Percentiles rank a stretch among this genome's conserved stretches.
phyloP scores from a whole-genome alignment of 495 filamentous ascomycete genomes.

The Tuber brumale region DNA sequence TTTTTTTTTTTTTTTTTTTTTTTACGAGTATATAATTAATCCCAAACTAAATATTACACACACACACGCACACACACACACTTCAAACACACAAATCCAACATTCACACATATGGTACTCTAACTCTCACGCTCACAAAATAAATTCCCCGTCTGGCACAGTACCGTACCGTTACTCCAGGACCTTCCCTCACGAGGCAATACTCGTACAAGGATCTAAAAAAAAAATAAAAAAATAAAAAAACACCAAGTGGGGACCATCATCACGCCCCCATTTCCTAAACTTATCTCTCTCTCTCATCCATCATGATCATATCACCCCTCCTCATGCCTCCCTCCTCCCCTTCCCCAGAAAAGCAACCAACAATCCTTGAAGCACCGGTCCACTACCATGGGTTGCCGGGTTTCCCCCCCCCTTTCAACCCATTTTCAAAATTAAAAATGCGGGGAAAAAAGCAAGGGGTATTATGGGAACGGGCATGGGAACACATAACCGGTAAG shows the following conservation, averaged over 20 bases:
- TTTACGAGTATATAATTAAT: neutral
- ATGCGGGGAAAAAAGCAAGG: slow-evolving; percentile 2
- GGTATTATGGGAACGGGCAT: neutral
- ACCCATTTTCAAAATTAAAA: neutral
- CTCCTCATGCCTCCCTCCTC: too few relatives aligned
- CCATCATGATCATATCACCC: neutral
- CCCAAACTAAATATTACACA: neutral
- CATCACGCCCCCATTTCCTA: neutral
- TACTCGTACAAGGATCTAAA: neutral
- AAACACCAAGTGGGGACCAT: neutral
- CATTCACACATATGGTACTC: neutral
- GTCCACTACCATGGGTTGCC: neutral
- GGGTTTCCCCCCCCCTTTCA: neutral
- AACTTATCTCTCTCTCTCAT: neutral
- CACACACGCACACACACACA: neutral
- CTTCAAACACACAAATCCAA: neutral
- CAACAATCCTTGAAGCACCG: slow-evolving; percentile 1
- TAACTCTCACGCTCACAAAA: neutral
- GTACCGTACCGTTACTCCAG: too few relatives aligned
- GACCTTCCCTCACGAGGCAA: too few relatives aligned
- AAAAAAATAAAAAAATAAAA: too few relatives aligned
- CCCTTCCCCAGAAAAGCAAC: neutral
- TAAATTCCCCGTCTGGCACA: too few relatives aligned
- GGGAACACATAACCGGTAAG: neutral
- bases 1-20: neutral